Base-by-base conservation (phyloP, 2,329 filamentous ascomycete species). In the Mollisiaceae sp. region DNA sequence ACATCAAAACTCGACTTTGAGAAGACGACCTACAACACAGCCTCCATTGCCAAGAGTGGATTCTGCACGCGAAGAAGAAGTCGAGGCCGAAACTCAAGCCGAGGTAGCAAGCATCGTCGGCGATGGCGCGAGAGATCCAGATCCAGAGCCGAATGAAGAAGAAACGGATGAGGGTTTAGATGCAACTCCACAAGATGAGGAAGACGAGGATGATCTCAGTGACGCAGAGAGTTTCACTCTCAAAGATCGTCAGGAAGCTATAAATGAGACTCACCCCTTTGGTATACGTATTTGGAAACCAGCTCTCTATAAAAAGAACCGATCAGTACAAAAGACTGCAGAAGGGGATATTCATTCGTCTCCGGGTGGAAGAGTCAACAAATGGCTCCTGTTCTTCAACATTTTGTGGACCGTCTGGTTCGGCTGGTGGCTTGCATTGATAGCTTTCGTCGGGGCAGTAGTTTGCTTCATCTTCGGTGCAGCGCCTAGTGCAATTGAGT, bases 231-330 rank as follows among this genome's bases (percentile, higher is more conserved):
- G 94, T 81, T 99, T 99, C 77, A 99, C 95, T 0, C 85, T 99
- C 73, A 97, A 96, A 78, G 95, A 99, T 78, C 89, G 95, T 63
- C 95, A 99, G 79, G 89, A 97, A 77, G 95, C 95, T 70, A 99
- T 99, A 83, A 99, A 99, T 80, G 91, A 97, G 78, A 99, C 95
- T 0, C 95, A 99, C 82, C 95, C 95, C 0, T 99, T 99, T 74
- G 95, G 95, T 83, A 98, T 99, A 76, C 89, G 96, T 77, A 92
- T 99, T 69, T 99, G 95, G 95, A 99, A 99, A 79, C 95, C 95
- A 52, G 96, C 95, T 1, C 79, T 99, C 69, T 99, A 99, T 85
- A 99, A 99, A 80, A 99, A 99, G 79, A 90, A 91, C 73, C 89
- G 95, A 64, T 99, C 95, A 0, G 96, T 99, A 43, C 93, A 98